Base-by-base conservation (phyloP, 768 basidiomycete species). In the Lactarius quietus region DNA sequence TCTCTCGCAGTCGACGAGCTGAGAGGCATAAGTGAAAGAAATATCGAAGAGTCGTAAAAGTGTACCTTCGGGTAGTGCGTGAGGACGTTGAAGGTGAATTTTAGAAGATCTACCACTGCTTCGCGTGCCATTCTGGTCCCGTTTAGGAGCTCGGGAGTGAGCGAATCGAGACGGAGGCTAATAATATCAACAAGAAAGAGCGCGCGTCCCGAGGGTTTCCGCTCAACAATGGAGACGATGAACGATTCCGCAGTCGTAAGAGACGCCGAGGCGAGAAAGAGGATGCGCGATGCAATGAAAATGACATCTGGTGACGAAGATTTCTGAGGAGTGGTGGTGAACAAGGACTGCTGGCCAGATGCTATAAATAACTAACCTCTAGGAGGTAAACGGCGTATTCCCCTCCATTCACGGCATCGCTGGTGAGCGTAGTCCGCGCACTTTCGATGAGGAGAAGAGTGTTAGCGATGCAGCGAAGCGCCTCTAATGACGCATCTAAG, bases 31-130 rank as follows among this genome's bases (percentile, higher is more conserved):
- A 67, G 59, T 56, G 31, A 23, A n/a, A 18, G 58, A 2, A 0
- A 41, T 6, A 62, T 36, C 31, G 17, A 35, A 56, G 23, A 33
- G 52, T 35, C 61, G 68, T 41, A 6, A 20, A 8, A 20, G 73
- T 77, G 35, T 53, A 89, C 90, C 79, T 87, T 92, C 6, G 92
- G 92, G 75, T 92, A 94, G 72, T 90, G 89, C 48, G 86, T 74
- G 58, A 93, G 78, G 35, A 96, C 73, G 73, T 96, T 95, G 75
- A 92, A 95, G 3, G 84, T 79, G 55, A 94, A 81, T 73, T 98
- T 98, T 62, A 98, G 81, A 29, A 94, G 73, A 74, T 98, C 95
- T 4, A 84, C 82, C 78, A 90, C 82, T 3, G 94, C 92, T 62
- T 92, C 90, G 69, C 81, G 82, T 35, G 85, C 79, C 77, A 84